These are phyloP conservation scores for Neurospora hispaniola DNA, from an alignment of 495 filamentous ascomycete genomes.

Conservation along the genomic window DNA sequence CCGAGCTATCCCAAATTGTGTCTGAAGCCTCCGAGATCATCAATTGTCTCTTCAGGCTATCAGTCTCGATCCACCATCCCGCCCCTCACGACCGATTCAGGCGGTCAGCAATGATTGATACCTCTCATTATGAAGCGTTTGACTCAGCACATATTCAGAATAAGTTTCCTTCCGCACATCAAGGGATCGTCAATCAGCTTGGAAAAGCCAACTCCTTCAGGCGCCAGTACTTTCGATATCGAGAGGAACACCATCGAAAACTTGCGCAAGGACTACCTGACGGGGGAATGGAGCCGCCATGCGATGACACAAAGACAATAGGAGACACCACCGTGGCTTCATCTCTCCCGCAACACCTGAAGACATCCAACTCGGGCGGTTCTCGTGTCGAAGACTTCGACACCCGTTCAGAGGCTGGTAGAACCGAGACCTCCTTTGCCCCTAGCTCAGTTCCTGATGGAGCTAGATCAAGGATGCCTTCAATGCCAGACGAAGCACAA, in stretches of 20 bases:
- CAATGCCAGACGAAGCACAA: constrained; percentile 9
- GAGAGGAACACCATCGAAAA: constrained; percentile 29
- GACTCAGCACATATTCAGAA: constrained; percentile 3
- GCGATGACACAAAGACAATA: neutral
- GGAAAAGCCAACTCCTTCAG: constrained; percentile 32
- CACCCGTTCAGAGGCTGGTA: constrained; percentile 9
- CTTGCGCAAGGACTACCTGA: constrained; percentile 15
- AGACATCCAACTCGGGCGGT: neutral
- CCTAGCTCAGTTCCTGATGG: constrained; percentile 4
- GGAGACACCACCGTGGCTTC: constrained; percentile 9
- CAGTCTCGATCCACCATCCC: constrained; percentile 15
- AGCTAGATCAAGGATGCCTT: constrained; percentile 4
- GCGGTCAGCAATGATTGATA: constrained; percentile 5
- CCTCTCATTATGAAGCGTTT: constrained; percentile 5
- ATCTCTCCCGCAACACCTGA: constrained; percentile 5
- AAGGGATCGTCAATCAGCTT: constrained; percentile 21
- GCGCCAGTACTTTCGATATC: constrained; percentile 32
- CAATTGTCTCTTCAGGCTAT: constrained; percentile 12
- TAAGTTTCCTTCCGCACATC: neutral
- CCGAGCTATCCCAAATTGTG: constrained; percentile 8
- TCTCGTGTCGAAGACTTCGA: constrained; percentile 1
- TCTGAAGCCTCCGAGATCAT: constrained; percentile 6
- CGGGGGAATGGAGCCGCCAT: neutral
- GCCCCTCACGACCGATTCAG: constrained; percentile 18
- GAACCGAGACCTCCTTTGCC: constrained; percentile 12